phyloP scores from a whole-genome alignment of 306 rosid species.

The Trifolium dubium region DNA sequence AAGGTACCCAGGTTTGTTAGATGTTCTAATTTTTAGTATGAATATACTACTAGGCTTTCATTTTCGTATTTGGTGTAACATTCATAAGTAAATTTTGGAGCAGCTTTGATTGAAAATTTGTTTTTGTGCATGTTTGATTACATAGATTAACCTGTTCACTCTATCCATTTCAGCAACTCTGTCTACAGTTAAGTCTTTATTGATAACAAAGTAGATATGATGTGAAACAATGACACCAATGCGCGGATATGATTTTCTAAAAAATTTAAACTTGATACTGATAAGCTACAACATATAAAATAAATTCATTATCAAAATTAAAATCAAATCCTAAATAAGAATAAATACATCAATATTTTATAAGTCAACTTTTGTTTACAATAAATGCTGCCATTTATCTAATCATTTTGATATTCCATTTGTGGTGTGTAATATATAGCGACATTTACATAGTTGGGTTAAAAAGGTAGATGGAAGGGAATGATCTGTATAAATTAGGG shows the following conservation, averaged over 20 bases:
- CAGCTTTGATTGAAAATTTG: conserved; percentile 23
- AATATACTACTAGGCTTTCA: conserved; percentile 15
- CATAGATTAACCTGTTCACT: conserved; percentile 32
- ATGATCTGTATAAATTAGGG: too few species aligned
- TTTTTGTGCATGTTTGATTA: conserved; percentile 29
- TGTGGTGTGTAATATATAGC: neutral
- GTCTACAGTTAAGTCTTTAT: conserved; percentile 31
- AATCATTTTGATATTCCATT: neutral
- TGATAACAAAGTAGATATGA: too few species aligned
- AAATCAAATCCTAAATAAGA: neutral
- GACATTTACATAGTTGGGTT: too few species aligned
- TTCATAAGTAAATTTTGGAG: conserved; percentile 27
- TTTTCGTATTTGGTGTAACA: conserved; percentile 25
- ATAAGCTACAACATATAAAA: too few species aligned
- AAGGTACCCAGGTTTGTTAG: conserved; percentile 75
- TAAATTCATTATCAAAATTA: too few species aligned
- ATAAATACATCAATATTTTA: conserved; percentile 16
- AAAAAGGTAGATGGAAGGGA: too few species aligned
- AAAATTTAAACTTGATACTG: too few species aligned
- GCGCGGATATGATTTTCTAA: too few species aligned
- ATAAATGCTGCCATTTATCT: conserved; percentile 1
- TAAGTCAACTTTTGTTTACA: conserved; percentile 4
- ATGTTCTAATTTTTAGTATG: conserved; percentile 37
- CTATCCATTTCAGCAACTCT: conserved; percentile 54
- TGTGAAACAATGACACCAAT: too few species aligned